phyloP scores from a whole-genome alignment of 768 basidiomycete species.

The Suillus occidentalis region DNA sequence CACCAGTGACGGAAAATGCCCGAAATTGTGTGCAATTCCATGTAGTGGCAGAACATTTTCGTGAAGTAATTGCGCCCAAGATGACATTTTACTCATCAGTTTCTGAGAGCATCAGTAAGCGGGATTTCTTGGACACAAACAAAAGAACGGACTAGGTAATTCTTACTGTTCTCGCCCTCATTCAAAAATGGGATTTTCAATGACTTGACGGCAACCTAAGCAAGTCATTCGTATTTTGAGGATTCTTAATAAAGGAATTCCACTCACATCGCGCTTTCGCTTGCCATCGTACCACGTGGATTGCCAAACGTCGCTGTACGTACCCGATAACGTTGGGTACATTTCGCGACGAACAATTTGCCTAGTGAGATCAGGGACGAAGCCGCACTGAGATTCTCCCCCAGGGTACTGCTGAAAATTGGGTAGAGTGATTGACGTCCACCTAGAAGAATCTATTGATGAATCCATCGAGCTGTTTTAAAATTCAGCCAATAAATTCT shows the following conservation, averaged over 20 bases:
- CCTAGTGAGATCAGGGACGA: neutral
- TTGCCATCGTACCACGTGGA: neutral
- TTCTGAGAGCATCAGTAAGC: neutral
- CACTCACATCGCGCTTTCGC: neutral
- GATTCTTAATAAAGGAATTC: neutral
- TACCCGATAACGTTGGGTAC: neutral
- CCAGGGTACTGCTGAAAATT: neutral
- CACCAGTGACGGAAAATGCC: conserved; percentile 22
- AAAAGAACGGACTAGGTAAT: neutral
- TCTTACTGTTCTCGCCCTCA: neutral
- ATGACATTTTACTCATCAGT: neutral
- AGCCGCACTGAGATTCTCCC: neutral
- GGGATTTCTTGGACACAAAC: neutral
- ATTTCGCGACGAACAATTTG: neutral
- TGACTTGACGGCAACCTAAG: neutral
- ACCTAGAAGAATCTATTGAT: neutral
- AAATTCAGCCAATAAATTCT: neutral
- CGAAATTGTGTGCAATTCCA: conserved; percentile 20
- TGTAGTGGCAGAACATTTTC: conserved; percentile 19
- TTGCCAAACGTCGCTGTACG: neutral
- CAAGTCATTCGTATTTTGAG: neutral
- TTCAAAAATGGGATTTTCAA: neutral
- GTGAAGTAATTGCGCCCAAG: conserved; percentile 13
- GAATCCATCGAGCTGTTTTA: neutral
- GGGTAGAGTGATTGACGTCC: neutral